These are phyloP conservation scores for Onygena corvina DNA, from an alignment of 2,329 filamentous ascomycete species.

Conservation along the genomic window DNA sequence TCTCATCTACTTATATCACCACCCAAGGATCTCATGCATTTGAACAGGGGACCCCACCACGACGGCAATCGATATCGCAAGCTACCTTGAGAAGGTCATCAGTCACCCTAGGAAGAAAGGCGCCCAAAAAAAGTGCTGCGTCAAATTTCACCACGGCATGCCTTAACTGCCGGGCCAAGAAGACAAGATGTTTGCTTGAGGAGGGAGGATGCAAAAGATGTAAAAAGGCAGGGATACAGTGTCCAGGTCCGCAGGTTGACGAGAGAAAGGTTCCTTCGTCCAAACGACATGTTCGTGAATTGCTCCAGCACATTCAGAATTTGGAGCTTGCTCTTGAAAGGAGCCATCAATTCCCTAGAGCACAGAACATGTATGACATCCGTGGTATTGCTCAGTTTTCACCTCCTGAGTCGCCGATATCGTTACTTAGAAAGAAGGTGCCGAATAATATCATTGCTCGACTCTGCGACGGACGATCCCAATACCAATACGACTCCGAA, in stretches of 20 bases:
- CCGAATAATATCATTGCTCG: conserved; percentile 7
- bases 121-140: neutral
- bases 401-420: neutral
- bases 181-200: conserved; percentile 10
- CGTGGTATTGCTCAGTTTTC: conserved; percentile 10
- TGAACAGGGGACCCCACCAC: neutral
- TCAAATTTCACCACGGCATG: conserved; percentile 8
- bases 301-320: conserved; percentile 12
- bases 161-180: conserved; percentile 11
- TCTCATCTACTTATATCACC: too few species aligned
- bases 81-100: too few species aligned
- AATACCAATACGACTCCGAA: conserved; percentile 7
- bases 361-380: conserved; percentile 4
- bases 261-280: conserved; percentile 14
- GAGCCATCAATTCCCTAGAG: conserved; percentile 2
- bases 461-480: conserved; percentile 11
- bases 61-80: neutral
- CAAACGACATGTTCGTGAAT: conserved; percentile 14
- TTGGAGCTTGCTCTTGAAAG: conserved; percentile 13
- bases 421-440: conserved; percentile 1
- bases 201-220: conserved; percentile 12
- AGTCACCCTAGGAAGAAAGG: neutral
- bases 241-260: conserved; percentile 10
- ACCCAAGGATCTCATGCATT: neutral
- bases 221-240: conserved; percentile 10